phyloP scores from a whole-genome alignment of 805 yeast species.

The Hanseniaspora clermontiae region DNA sequence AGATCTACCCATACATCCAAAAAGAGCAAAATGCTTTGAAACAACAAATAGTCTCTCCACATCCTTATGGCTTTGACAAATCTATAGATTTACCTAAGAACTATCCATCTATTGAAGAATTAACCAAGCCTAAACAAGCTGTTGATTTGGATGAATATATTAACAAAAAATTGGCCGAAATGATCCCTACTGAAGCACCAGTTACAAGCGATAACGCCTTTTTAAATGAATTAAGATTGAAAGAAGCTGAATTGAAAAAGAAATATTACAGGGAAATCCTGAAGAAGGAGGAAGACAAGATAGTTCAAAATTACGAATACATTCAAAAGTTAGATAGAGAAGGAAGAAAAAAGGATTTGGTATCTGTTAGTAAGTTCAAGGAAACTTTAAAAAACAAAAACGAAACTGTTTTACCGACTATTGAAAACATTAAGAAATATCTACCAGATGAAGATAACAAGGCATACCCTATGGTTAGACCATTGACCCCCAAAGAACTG shows the following conservation, averaged over 20 bases:
- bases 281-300: constrained; percentile 36
- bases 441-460: not conserved
- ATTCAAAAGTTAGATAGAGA: constrained; percentile 21
- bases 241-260: constrained; percentile 45
- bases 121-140: constrained; percentile 21
- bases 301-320: constrained; percentile 24
- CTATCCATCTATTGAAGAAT: constrained; percentile 28
- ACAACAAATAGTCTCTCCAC: constrained; percentile 16
- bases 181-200: constrained; percentile 26
- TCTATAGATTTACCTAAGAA: constrained; percentile 34
- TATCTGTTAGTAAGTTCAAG: constrained; percentile 20
- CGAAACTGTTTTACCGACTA: constrained; percentile 4
- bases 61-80: constrained; percentile 24
- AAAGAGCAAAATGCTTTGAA: constrained; percentile 3
- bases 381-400: constrained; percentile 23
- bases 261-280: constrained; percentile 54
- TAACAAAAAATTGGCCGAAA: constrained; percentile 37
- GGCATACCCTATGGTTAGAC: constrained; percentile 46
- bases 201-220: constrained; percentile 8
- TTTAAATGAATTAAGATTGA: not conserved
- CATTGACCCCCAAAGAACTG: constrained; percentile 58
- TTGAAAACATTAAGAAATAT: constrained; percentile 1
- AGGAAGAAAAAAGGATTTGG: constrained; percentile 25
- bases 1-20: constrained; percentile 28
- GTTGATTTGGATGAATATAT: constrained; percentile 48